Conservation (phyloP, 1,284 basidiomycete species). For the Xerocomus minutiporus region DNA sequence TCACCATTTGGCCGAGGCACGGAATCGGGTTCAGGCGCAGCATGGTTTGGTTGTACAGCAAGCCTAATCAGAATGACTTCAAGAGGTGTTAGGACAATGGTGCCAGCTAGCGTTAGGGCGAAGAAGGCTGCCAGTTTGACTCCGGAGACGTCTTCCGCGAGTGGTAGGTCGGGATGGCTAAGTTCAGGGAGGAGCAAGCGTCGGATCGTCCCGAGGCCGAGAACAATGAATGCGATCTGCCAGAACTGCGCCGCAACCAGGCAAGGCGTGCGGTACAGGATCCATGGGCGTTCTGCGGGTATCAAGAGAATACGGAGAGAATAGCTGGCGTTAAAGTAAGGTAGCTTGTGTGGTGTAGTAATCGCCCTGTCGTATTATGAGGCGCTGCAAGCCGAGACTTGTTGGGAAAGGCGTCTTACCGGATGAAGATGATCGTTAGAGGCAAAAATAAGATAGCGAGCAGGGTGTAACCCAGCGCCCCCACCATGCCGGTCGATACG, state of each 20-base stretch:
- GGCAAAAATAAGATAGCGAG: background rate
- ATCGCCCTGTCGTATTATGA: constrained; percentile 53
- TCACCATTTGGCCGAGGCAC: constrained; percentile 31
- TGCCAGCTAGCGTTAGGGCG: constrained; percentile 55
- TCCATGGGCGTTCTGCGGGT: constrained; percentile 82
- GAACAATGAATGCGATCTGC: constrained; percentile 63
- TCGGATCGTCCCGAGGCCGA: constrained; percentile 58
- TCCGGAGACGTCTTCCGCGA: constrained; percentile 39
- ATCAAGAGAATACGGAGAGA: constrained; percentile 75
- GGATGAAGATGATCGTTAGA: constrained; percentile 55
- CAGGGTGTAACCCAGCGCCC: background rate
- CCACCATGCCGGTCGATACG: constrained; percentile 37
- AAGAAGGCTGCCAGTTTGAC: constrained; percentile 58
- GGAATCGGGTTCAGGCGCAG: background rate
- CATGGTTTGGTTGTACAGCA: constrained; percentile 78
- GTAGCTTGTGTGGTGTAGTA: constrained; percentile 79
- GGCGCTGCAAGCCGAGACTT: background rate
- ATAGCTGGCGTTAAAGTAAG: constrained; percentile 56
- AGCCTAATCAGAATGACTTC: constrained; percentile 80
- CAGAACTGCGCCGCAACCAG: constrained; percentile 64
- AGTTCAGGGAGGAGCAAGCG: constrained; percentile 58
- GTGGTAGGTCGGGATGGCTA: constrained; percentile 25
- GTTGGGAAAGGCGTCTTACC: constrained; percentile 42
- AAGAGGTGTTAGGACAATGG: constrained; percentile 67
- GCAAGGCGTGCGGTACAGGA: constrained; percentile 80